A percentile compares a stretch with the other conserved stretches of the same genome.
These are phyloP conservation scores for Teratosphaeria nubilosa DNA, from an alignment of 2,329 filamentous ascomycete genomes.

Conservation along the genomic window DNA sequence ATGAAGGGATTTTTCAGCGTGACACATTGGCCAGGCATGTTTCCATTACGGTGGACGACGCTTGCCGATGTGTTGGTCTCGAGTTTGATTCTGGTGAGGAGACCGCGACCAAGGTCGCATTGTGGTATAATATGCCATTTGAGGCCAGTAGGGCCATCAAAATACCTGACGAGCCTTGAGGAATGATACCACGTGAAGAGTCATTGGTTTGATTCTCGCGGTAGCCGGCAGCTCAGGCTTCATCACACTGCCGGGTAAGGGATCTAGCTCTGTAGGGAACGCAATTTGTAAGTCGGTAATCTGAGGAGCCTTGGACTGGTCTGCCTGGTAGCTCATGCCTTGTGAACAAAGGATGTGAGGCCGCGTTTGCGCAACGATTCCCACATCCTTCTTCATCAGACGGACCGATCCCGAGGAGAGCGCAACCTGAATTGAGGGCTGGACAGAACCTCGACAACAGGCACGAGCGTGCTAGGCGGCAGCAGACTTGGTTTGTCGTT, in stretches of 20 bases:
- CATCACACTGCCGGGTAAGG: background rate
- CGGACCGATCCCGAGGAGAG: too few relatives aligned
- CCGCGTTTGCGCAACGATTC: too few relatives aligned
- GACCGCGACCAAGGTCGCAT: background rate
- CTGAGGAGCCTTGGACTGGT: too few relatives aligned
- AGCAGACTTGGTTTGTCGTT: background rate
- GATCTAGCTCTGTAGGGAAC: too few relatives aligned
- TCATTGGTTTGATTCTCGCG: background rate
- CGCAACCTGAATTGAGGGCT: too few relatives aligned
- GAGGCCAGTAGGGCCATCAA: background rate
- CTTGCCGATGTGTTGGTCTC: background rate
- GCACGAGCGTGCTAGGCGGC: too few relatives aligned
- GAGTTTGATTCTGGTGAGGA: background rate
- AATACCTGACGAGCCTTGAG: background rate
- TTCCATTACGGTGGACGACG: background rate
- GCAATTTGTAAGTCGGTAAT: too few relatives aligned
- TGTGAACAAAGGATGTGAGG: too few relatives aligned
- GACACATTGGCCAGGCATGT: background rate
- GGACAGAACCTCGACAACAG: too few relatives aligned
- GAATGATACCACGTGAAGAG: background rate
- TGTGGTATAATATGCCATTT: background rate
- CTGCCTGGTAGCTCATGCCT: too few relatives aligned
- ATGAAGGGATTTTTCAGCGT: background rate
- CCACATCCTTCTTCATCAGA: too few relatives aligned
- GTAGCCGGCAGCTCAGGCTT: background rate